Evolutionary conservation across 2,329 filamentous ascomycete genomes (phyloP).

Genomic region (Neodidymelliopsis sp.): DNA sequence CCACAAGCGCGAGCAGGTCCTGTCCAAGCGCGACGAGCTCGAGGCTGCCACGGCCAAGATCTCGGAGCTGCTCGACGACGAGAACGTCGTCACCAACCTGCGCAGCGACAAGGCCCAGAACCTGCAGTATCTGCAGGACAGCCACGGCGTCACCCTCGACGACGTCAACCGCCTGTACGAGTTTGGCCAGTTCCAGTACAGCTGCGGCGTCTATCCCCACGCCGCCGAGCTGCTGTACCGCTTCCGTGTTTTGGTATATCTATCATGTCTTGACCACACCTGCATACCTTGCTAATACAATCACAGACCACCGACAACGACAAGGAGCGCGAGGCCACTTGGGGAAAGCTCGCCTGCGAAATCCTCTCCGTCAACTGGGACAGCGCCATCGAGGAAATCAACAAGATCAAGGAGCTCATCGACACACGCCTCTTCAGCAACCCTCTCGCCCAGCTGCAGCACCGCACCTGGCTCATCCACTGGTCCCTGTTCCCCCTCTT

Average conservation of each 20-base stretch:
- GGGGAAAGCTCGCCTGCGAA: conserved; percentile 97
- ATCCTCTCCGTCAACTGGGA: conserved; percentile 97
- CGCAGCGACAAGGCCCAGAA: conserved; percentile 98
- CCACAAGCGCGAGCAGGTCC: conserved; percentile 87
- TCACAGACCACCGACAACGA: conserved; percentile 88
- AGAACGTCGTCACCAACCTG: conserved; percentile 89
- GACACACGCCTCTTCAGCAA: conserved; percentile 96
- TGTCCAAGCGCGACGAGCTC: conserved; percentile 81
- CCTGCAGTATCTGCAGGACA: conserved; percentile 96
- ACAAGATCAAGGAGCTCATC: conserved; percentile 74
- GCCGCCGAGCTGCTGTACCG: conserved; percentile 95
- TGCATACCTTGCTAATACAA: conserved; percentile 9
- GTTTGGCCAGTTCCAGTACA: conserved; percentile 97
- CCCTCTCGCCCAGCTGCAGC: conserved; percentile 91
- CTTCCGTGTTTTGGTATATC: conserved; percentile 81
- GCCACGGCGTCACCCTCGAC: conserved; percentile 90
- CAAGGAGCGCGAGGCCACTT: conserved; percentile 93
- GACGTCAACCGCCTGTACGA: conserved; percentile 97
- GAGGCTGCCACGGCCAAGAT: conserved; percentile 91
- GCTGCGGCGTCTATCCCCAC: conserved; percentile 90
- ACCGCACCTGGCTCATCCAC: conserved; percentile 97
- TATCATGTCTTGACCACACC: neutral
- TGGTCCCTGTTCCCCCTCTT: conserved; percentile 99
- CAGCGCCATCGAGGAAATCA: conserved; percentile 72
- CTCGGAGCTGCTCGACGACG: conserved; percentile 82